A percentile compares a stretch with the other conserved stretches of the same genome.
These are phyloP conservation scores for Macrolepiota fuliginosa DNA, from an alignment of 768 basidiomycete genomes.

Conservation along the genomic window DNA sequence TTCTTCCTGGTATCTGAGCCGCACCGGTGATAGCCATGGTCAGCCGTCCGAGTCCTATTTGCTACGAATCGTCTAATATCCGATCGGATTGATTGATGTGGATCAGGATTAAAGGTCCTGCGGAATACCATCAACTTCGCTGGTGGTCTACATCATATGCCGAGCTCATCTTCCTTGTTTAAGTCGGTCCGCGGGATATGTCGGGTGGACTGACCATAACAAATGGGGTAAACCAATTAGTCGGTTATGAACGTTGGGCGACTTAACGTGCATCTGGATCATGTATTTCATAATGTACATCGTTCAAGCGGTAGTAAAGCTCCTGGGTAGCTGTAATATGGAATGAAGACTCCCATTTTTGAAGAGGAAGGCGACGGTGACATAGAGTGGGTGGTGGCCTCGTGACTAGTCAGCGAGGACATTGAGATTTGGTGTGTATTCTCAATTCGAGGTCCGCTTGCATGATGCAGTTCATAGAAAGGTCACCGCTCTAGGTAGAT, in stretches of 20 bases:
- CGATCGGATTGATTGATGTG: background rate
- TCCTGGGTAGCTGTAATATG: background rate
- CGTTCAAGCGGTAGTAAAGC: background rate
- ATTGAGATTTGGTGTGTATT: no score
- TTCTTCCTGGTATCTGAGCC: background rate
- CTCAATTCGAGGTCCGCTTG: no score
- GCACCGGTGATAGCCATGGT: background rate
- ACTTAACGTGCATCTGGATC: background rate
- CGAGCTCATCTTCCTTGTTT: background rate
- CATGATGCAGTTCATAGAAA: no score
- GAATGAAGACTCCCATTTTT: background rate
- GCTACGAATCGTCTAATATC: no score
- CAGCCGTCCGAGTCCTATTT: background rate
- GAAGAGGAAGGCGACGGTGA: no score
- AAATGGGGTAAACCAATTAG: background rate
- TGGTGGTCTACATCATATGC: background rate
- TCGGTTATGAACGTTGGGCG: background rate
- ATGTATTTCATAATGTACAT: background rate
- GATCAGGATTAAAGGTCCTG: background rate
- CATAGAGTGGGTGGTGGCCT: no score
- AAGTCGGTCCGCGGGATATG: background rate
- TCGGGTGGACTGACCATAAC: background rate
- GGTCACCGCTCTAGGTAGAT: no score
- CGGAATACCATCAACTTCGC: background rate
- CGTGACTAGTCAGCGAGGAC: no score